phyloP scores from a whole-genome alignment of 2,329 filamentous ascomycete species.

The Emmonsia crescens region DNA sequence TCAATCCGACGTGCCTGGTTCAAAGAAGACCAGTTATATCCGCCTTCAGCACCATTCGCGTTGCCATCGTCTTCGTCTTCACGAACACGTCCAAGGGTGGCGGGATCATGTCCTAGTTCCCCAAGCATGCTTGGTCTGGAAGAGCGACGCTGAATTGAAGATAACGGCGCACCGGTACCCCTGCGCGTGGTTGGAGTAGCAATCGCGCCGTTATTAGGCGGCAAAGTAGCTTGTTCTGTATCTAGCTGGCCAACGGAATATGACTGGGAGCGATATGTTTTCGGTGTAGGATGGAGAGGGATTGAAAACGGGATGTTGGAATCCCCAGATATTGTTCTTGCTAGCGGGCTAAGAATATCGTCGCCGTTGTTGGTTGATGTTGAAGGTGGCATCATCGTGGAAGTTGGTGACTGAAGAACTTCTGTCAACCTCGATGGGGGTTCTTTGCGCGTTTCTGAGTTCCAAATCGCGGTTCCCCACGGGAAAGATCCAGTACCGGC shows the following conservation, averaged over 20 bases:
- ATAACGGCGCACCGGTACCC: constrained; percentile 41
- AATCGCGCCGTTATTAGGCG: constrained; percentile 23
- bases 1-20: constrained; percentile 36
- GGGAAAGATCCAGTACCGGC: constrained; percentile 44
- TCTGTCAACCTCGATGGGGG: constrained; percentile 63
- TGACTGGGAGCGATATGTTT: constrained; percentile 89
- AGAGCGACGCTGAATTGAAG: constrained; percentile 67
- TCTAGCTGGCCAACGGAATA: constrained; percentile 92
- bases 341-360: constrained; percentile 41
- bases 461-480: constrained; percentile 79
- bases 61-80: constrained; percentile 39
- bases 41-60: constrained; percentile 28
- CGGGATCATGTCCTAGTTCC: constrained; percentile 36
- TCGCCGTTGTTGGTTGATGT: constrained; percentile 42
- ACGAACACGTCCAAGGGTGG: constrained; percentile 36
- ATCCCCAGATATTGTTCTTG: constrained; percentile 40
- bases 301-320: constrained; percentile 68
- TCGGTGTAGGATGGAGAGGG: constrained; percentile 78
- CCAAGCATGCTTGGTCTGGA: constrained; percentile 47
- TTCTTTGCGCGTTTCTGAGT: constrained; percentile 61
- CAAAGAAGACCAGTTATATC: constrained; percentile 26
- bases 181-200: constrained; percentile 23
- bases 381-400: constrained; percentile 41
- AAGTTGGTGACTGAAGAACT: constrained; percentile 64
- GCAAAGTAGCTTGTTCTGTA: constrained; percentile 41